Percentiles rank a stretch among this genome's conserved stretches.
phyloP scores from a whole-genome alignment of 2,329 filamentous ascomycete genomes.

The Exophiala viscosa region DNA sequence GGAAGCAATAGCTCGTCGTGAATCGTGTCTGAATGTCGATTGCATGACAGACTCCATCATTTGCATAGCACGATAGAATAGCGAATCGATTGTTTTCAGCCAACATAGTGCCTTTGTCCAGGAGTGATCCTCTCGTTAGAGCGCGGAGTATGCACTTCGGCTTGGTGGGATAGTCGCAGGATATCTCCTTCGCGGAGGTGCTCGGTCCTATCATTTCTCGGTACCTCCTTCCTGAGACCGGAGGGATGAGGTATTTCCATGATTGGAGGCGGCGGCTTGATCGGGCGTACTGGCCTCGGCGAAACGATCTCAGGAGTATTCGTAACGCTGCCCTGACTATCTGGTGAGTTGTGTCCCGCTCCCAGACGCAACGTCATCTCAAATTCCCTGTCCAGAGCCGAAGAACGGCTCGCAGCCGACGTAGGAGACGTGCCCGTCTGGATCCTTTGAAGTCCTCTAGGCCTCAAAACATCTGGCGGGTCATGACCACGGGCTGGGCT shows the following conservation, averaged over 20 bases:
- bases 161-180: slow-evolving; percentile 13
- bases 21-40: not conserved
- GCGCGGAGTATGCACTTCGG: not conserved
- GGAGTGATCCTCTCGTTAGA: not conserved
- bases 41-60: not conserved
- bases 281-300: slow-evolving; percentile 21
- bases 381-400: slow-evolving; percentile 24
- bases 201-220: slow-evolving; percentile 1
- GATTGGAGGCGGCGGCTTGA: slow-evolving; percentile 15
- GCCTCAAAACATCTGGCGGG: slow-evolving; percentile 18
- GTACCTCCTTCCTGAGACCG: slow-evolving; percentile 1
- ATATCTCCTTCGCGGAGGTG: slow-evolving; percentile 14
- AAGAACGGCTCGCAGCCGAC: not conserved
- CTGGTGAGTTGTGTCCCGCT: slow-evolving; percentile 6
- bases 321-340: slow-evolving; percentile 4
- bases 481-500: slow-evolving; percentile 1
- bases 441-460: slow-evolving; percentile 15
- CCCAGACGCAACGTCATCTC: slow-evolving; percentile 26
- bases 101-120: not conserved
- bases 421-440: slow-evolving; percentile 18
- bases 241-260: slow-evolving; percentile 7
- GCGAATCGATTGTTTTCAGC: not conserved
- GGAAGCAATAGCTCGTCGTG: slow-evolving; percentile 8
- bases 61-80: not conserved
- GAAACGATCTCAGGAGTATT: slow-evolving; percentile 16